Base-by-base conservation (phyloP, 148 eudicot genomes). In the Rhododendron vialii region DNA sequence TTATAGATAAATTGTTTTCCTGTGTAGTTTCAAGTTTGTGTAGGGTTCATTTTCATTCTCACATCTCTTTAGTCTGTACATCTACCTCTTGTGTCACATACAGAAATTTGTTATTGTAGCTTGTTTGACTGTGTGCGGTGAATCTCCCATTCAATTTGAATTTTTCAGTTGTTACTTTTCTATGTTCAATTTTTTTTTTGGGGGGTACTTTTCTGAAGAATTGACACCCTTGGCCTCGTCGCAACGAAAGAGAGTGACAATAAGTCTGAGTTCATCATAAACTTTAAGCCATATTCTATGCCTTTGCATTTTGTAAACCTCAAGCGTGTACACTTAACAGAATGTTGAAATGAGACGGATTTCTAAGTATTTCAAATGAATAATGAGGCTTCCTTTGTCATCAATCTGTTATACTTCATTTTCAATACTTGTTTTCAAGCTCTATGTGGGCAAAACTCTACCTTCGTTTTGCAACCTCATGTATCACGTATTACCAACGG, bases 201-300 rank as follows among this genome's bases (percentile, higher is more conserved):
- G 38, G 38, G 38, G 38, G 38, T 65, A 38, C 81, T 36, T 86
- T 89, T 89, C 59, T 50, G 67, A 74, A 87, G 88, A 80, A 90
- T 87, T 88, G 92, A 92, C 89, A 88, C 43, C 57, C 3, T 87
- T 86, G 85, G 89, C 57, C 35, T 76, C 50, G 53, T 89, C 88
- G 47, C 41, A 84, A 82, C 87, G 84, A 33, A 85, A 85, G 86
- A 82, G 81, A 74, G 87, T 50, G 90, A 89, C 53, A 77, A 51
- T 45, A 48, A 82, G 76, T 83, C 43, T 9, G 11, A 82, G 47
- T 18, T 45, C 35, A 67, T 84, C 47, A 51, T 22, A 35, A 55
- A 84, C 61, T 33, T 24, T 48, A 76, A 84, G 61, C 84, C 73
- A 81, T 69, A 84, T 11, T 15, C 20, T 22, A 2, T 65, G 30